Evolutionary conservation across 139 green algal species (phyloP), one percentile per base, ranked within the genome.

Genomic region (Penium margaritaceum): DNA sequence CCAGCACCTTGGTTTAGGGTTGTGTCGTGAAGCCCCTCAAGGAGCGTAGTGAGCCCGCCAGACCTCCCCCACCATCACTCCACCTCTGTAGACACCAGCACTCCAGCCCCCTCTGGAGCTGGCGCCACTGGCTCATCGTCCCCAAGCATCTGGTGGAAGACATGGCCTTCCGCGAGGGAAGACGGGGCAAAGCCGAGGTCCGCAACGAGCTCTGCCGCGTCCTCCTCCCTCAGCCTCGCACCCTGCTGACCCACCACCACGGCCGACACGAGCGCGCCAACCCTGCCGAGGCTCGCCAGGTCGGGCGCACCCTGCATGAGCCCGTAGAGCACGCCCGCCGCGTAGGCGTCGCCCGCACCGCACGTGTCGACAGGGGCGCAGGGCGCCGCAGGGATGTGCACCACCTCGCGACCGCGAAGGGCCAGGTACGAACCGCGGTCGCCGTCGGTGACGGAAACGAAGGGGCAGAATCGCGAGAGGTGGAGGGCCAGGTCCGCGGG

Each of bases 401-500:
- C 5, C 32, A 81, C 30, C 21, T 66, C 75, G 5, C n/a, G 33
- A 58, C 54, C 53, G 7, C 41, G 24, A 3, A 34, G 33, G 37
- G n/a, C 55, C 7, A 81, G 24, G 24, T 84, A 84, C 3, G 37
- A 36, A 27, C 89, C 89, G 2, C 72, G 61, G 41, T 57, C 74
- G 29, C 92, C 92, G 60, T 96, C 90, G 0, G 92, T 97, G 17
- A 96, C 90, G 1, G 87, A 84, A 17, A 87, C 85, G 37, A 95
- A 37, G 1, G 79, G 67, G 74, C 84, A 90, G 14, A 87, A 69
- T 12, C 66, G 64, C 0, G 75, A 83, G 34, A 96, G 74, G 15
- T 63, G 19, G 35, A 80, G 51, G 6, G 87, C 89, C 33, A 81
- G 84, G 6, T 81, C 57, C 66, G 87, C 65, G 1, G 80, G 80